Base-by-base conservation (phyloP, 1,284 basidiomycete species). In the Puccinia novopanici region DNA sequence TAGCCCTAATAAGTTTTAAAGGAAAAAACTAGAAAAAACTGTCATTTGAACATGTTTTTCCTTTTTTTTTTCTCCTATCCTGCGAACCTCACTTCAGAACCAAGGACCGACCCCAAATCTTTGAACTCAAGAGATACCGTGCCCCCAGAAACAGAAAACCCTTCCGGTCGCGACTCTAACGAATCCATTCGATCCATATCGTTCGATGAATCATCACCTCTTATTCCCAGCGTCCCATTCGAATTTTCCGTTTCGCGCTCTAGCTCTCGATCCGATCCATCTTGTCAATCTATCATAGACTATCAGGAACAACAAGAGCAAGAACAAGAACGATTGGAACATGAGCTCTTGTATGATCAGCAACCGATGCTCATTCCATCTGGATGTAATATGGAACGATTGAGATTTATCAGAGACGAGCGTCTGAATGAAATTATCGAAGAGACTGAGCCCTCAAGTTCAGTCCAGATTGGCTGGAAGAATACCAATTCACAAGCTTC, bases 391-490 rank as follows among this genome's bases (percentile, higher is more conserved):
- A 48, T 65, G 45, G 74, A 75, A 65, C 57, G 74, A 52, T 27
- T 75, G 3, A 63, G 50, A n/a, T 75, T 65, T 52, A 30, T 50
- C 52, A 48, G 59, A 50, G 74, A 75, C 59, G 59, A 55, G 19
- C 74, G 74, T 65, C 50, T 75, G 50, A 45, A 75, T 40, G 57
- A 75, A 75, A 75, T 75, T 24, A 50, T 75, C 34, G 74, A 75
- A 75, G 74, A 63, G 45, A 75, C 74, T 13, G 74, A 75, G 50
- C 74, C 74, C 27, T 75, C 74, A 40, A 75, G 45, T 65, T 75
- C 74, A 52, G 52, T 61, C 42, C 34, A 55, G 15, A 52, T 42
- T 50, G 42, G 57, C 65, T 61, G 57, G 45, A 75, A 75, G n/a
- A 30, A 75, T n/a, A 75, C 24, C 22, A 30, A 52, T 27, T 75